A percentile compares a stretch with the other conserved stretches of the same genome.
Conservation (phyloP, 371 early-diverging fungal genomes). For the Mucor lusitanicus region DNA sequence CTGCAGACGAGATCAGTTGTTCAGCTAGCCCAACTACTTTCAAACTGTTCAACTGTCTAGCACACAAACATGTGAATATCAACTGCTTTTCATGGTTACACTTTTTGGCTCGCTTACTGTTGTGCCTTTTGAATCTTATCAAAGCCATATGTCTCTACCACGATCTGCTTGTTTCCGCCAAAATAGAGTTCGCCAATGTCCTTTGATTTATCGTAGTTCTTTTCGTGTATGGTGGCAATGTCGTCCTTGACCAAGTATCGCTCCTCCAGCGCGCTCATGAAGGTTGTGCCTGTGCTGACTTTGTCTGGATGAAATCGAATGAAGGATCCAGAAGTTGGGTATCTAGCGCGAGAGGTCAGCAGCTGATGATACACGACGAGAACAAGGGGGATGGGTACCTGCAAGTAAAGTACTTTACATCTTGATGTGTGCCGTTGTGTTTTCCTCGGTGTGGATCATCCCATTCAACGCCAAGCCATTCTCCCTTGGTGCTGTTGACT, state of each 20-base stretch:
- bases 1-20: constrained; percentile 39
- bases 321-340: constrained; percentile 73
- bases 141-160: constrained; percentile 81
- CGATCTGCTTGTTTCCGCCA: constrained; percentile 55
- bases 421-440: constrained; percentile 74
- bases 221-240: constrained; percentile 8
- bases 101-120: constrained; percentile 27
- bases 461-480: constrained; percentile 94
- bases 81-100: neutral
- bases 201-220: constrained; percentile 26
- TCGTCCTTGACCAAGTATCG: constrained; percentile 50
- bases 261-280: constrained; percentile 55
- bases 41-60: constrained; percentile 46
- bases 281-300: constrained; percentile 50
- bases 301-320: constrained; percentile 61
- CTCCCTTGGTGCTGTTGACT: constrained; percentile 57
- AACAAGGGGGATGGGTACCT: constrained; percentile 33
- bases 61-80: neutral
- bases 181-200: constrained; percentile 42
- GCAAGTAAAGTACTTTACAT: constrained; percentile 71
- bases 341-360: constrained; percentile 4
- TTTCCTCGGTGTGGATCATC: constrained; percentile 79
- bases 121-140: constrained; percentile 68
- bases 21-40: constrained; percentile 58
- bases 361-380: neutral